Conservation (phyloP, 2,329 filamentous ascomycete species). For the Penicillium sp. region DNA sequence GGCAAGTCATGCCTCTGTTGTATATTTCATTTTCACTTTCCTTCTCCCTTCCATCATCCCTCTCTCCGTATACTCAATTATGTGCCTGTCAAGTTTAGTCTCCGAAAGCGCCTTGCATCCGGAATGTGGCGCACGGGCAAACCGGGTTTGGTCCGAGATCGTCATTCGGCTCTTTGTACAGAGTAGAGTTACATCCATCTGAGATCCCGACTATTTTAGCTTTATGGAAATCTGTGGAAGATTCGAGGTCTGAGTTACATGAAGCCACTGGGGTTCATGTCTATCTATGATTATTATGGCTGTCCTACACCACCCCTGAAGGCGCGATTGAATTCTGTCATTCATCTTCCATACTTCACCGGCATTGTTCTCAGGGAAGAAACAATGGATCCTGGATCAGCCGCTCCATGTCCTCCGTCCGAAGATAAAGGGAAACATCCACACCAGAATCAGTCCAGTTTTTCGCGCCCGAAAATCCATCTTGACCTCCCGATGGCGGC, state of each 20-base stretch:
- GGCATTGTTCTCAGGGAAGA: constrained; percentile 1
- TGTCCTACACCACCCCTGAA: too few species aligned
- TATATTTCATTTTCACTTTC: too few species aligned
- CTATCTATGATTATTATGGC: neutral
- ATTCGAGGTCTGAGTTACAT: neutral
- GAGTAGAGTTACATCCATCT: neutral
- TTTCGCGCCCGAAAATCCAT: neutral
- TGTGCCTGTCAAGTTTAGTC: constrained; percentile 9
- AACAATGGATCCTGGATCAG: constrained; percentile 26
- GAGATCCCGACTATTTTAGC: neutral
- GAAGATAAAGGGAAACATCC: constrained; percentile 27
- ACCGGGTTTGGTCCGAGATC: constrained; percentile 17
- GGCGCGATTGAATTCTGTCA: too few species aligned
- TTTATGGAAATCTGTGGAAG: neutral
- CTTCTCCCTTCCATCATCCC: neutral
- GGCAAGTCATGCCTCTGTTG: too few species aligned
- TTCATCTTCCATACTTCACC: neutral
- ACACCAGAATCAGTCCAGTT: constrained; percentile 28
- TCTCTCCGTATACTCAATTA: neutral
- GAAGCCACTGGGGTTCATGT: neutral
- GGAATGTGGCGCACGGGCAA: constrained; percentile 12
- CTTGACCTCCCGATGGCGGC: constrained; percentile 8
- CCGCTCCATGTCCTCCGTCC: constrained; percentile 27
- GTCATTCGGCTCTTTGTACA: neutral
- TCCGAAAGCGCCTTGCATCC: constrained; percentile 11